Base-by-base conservation (phyloP, 805 yeast genomes). In the Wickerhamiella slavikovae region DNA sequence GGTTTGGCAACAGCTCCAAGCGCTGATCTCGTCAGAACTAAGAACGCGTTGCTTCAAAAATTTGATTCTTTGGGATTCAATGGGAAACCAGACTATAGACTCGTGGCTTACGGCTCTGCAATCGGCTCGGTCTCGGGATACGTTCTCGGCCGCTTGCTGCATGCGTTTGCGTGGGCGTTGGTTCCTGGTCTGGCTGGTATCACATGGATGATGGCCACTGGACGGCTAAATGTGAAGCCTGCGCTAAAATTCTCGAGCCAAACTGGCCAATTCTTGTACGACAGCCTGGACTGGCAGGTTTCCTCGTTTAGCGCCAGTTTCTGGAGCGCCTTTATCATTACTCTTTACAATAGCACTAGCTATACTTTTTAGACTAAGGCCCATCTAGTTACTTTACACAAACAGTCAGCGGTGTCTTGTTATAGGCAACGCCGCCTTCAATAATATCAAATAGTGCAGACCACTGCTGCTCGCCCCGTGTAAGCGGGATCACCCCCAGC, bases 391-490 rank as follows among this genome's bases (percentile, higher is more conserved):
- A n/a, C n/a, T n/a, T n/a, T 15, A 3, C 17, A 20, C 14, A 12
- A 7, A 9, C 10, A 16, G 7, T 4, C 25, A 12, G 16, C 5
- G 21, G 15, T 19, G 24, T 6, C 24, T 22, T 22, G 17, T 38
- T 38, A 20, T 37, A 33, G 9, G 41, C 38, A 5, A 38, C 31
- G 19, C 39, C 44, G 12, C 31, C 33, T 10, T 32, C 32, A 18
- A 43, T 23, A 32, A 61, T 66, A 31, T 71, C 76, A 37, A 69
- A 56, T 10, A 68, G 48, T 0, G 65, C 63, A 1, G 83, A 79
- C 74, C 93, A 72, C 46, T 78, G 89, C 45, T 72, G 82, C 28
- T 67, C 72, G 2, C 95, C 96, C 26, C 61, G 60, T 31, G 76
- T 83, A 22, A 83, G 52, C 4, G 79, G 64, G 13, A 72, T 61